phyloP scores from a whole-genome alignment of 2,329 filamentous ascomycete species.

The Knufia fluminis region DNA sequence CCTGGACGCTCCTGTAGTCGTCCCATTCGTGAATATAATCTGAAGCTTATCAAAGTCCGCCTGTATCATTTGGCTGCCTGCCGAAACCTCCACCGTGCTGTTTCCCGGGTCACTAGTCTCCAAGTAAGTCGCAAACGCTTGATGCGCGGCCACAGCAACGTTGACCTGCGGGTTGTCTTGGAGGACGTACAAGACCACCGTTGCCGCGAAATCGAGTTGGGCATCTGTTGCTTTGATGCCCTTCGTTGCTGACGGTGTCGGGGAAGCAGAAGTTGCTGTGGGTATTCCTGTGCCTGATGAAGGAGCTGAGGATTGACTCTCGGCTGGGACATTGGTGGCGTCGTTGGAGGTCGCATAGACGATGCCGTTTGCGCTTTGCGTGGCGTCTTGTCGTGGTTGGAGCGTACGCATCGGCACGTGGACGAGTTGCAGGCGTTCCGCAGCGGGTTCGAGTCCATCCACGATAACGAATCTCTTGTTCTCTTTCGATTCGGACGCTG shows the following conservation, averaged over 20 bases:
- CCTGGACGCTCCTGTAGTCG: constrained; percentile 24
- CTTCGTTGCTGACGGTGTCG: constrained; percentile 14
- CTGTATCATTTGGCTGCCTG: constrained; percentile 25
- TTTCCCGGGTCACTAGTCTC: constrained; percentile 24
- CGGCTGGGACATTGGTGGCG: constrained; percentile 10
- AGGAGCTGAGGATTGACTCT: constrained; percentile 12
- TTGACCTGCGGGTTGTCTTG: constrained; percentile 25
- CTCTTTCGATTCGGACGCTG: neutral
- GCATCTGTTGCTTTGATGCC: constrained; percentile 15
- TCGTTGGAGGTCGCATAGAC: constrained; percentile 8
- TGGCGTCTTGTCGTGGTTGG: neutral
- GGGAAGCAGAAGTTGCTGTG: constrained; percentile 21
- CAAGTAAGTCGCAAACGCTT: constrained; percentile 24
- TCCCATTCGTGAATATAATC: constrained; percentile 28
- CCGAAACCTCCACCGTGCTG: constrained; percentile 23
- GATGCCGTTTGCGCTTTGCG: constrained; percentile 8
- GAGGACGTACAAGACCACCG: constrained; percentile 22
- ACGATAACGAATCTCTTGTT: neutral
- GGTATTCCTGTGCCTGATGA: constrained; percentile 23
- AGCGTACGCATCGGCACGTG: constrained; percentile 11
- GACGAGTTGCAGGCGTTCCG: neutral
- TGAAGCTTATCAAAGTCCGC: constrained; percentile 30
- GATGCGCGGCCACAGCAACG: constrained; percentile 24
- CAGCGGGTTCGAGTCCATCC: neutral
- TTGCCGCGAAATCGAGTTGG: constrained; percentile 15